Evolutionary conservation across 2,329 filamentous ascomycete species (phyloP).

Genomic region (Macrophomina phaseolina): DNA sequence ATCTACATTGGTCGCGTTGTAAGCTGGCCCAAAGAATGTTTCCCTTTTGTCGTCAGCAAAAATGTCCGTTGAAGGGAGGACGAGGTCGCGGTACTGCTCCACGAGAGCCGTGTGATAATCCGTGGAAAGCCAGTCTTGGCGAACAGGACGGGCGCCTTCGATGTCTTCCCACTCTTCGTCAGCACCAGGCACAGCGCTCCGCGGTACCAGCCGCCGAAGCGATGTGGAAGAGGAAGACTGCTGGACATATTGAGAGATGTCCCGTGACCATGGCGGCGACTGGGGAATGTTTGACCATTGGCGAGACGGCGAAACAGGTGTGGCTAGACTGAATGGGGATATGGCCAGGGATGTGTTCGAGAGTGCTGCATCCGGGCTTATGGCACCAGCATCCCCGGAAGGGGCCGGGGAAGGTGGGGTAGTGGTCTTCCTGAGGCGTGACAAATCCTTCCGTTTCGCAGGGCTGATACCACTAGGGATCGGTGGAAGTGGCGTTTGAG

Average conservation of each 20-base stretch:
- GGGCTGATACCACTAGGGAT: neutral
- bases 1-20: neutral
- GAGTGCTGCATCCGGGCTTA: neutral
- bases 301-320: neutral
- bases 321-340: constrained; percentile 11
- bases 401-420: constrained; percentile 10
- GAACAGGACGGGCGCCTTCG: constrained; percentile 1
- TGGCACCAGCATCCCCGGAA: neutral
- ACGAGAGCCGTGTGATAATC: constrained; percentile 22
- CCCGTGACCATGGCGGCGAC: neutral
- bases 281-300: neutral
- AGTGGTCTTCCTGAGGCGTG: neutral
- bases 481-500: constrained; percentile 20
- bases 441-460: neutral
- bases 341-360: neutral
- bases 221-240: neutral
- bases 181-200: constrained; percentile 19
- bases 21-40: neutral
- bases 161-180: constrained; percentile 14
- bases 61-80: neutral
- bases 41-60: constrained; percentile 6
- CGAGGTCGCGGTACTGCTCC: constrained; percentile 25
- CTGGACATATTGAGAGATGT: neutral
- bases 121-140: constrained; percentile 1
- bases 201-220: neutral